A percentile compares a stretch with the other conserved stretches of the same genome.
Evolutionary conservation across 1,284 basidiomycete genomes (phyloP).

Genomic region (Marasmius oreades): DNA sequence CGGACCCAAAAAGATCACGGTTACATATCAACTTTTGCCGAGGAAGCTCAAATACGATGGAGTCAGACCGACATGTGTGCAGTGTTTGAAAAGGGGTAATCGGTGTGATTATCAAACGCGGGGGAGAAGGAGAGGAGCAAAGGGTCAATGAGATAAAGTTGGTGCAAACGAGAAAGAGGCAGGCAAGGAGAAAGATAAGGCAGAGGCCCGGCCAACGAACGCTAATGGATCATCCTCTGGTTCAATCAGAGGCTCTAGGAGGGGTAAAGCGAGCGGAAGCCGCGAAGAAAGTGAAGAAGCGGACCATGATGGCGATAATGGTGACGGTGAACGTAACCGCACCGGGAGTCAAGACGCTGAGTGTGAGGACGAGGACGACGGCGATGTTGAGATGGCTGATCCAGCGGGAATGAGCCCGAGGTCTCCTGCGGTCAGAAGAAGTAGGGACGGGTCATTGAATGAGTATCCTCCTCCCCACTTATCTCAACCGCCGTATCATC

Average conservation of each 20-base stretch:
- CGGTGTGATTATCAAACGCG: conserved; percentile 77
- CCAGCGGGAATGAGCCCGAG: background rate
- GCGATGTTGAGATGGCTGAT: background rate
- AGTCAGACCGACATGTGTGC: conserved; percentile 71
- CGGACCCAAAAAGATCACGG: conserved; percentile 76
- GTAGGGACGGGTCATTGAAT: background rate
- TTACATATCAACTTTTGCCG: conserved; percentile 31
- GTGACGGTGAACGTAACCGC: background rate
- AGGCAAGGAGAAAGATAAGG: background rate
- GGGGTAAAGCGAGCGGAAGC: background rate
- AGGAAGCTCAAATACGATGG: conserved; percentile 84
- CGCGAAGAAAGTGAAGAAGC: background rate
- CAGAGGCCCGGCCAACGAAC: background rate
- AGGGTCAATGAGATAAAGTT: background rate
- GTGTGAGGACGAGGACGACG: background rate
- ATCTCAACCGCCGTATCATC: background rate
- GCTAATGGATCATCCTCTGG: background rate
- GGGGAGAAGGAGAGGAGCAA: conserved; percentile 61
- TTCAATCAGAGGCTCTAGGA: background rate
- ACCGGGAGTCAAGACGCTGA: background rate
- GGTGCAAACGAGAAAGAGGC: conserved; percentile 54
- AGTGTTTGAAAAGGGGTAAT: conserved; percentile 72
- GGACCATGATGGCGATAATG: background rate
- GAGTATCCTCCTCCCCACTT: background rate
- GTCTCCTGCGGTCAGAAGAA: background rate